These are phyloP conservation scores for Curvularia spicifera DNA, from an alignment of 2,329 filamentous ascomycete genomes.

Conservation along the genomic window DNA sequence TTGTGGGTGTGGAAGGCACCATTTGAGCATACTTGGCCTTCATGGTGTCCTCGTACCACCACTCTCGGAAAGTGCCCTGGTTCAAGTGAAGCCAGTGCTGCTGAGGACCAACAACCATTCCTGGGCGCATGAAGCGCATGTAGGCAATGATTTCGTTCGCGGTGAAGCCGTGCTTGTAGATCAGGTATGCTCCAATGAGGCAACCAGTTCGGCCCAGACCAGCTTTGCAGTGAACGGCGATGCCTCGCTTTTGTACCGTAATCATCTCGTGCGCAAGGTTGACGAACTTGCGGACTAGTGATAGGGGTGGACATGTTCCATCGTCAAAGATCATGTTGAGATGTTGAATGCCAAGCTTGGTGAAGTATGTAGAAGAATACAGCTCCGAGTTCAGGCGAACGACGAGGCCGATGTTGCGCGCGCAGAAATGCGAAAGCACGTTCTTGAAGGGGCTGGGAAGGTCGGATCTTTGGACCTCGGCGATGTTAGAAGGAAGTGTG, in stretches of 20 bases:
- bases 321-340: slow-evolving; percentile 99
- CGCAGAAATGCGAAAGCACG: slow-evolving; percentile 85
- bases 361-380: slow-evolving; percentile 97
- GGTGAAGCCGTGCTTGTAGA: slow-evolving; percentile 96
- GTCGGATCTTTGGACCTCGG: slow-evolving; percentile 71
- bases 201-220: slow-evolving; percentile 94
- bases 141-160: slow-evolving; percentile 97
- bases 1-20: slow-evolving; percentile 64
- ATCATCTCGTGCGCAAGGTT: slow-evolving; percentile 95
- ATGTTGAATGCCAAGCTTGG: slow-evolving; percentile 91
- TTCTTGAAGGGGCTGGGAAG: slow-evolving; percentile 94
- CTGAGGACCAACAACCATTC: slow-evolving; percentile 98
- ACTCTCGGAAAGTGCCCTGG: slow-evolving; percentile 95
- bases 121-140: slow-evolving; percentile 98
- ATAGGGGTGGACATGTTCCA: slow-evolving; percentile 88
- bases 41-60: slow-evolving; percentile 83
- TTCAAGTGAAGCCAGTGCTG: slow-evolving; percentile 99
- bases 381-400: slow-evolving; percentile 94
- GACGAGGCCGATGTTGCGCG: slow-evolving; percentile 88
- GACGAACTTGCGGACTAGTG: slow-evolving; percentile 92
- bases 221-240: slow-evolving; percentile 98
- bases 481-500: slow-evolving; percentile 75
- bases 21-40: slow-evolving; percentile 79
- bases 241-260: slow-evolving; percentile 85
- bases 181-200: slow-evolving; percentile 94